These are phyloP conservation scores for Stemphylium lycopersici DNA, from an alignment of 2,329 filamentous ascomycete genomes.

Conservation along the genomic window DNA sequence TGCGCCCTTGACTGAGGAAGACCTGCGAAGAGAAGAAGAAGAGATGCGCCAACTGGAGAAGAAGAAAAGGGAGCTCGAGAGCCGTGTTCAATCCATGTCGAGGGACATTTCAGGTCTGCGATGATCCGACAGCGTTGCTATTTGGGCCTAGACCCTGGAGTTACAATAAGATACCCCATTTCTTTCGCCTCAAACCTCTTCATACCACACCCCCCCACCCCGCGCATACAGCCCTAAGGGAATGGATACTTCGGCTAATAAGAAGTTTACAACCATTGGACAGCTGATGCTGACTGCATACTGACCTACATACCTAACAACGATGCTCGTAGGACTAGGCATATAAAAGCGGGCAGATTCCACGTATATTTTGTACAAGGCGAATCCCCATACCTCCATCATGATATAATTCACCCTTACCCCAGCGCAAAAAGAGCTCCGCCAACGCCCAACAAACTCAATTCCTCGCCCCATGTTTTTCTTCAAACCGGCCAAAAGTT, in stretches of 20 bases:
- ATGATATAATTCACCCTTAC: not conserved
- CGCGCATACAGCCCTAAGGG: no score
- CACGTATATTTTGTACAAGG: not conserved
- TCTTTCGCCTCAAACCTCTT: not conserved
- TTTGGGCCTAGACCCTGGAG: slow-evolving; percentile 2
- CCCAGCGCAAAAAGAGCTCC: not conserved
- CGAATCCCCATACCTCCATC: not conserved
- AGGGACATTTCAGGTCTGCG: slow-evolving; percentile 68
- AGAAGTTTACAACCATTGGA: not conserved
- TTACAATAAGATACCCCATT: slow-evolving; percentile 15
- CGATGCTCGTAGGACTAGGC: not conserved
- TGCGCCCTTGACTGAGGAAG: slow-evolving; percentile 68
- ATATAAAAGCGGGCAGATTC: not conserved
- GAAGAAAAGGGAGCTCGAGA: slow-evolving; percentile 67
- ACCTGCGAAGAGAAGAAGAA: slow-evolving; percentile 71
- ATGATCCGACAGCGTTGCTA: slow-evolving; percentile 2
- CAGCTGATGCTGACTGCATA: not conserved
- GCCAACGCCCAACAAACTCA: slow-evolving; percentile 33
- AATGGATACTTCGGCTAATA: not conserved
- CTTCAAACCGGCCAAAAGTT: slow-evolving; percentile 50
- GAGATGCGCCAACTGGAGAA: slow-evolving; percentile 68
- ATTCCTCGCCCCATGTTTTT: slow-evolving; percentile 54
- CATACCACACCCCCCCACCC: no score
- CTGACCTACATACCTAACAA: not conserved
- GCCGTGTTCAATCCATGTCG: slow-evolving; percentile 71